Conservation (phyloP, 2,329 filamentous ascomycete species). For the Aureobasidium namibiae region DNA sequence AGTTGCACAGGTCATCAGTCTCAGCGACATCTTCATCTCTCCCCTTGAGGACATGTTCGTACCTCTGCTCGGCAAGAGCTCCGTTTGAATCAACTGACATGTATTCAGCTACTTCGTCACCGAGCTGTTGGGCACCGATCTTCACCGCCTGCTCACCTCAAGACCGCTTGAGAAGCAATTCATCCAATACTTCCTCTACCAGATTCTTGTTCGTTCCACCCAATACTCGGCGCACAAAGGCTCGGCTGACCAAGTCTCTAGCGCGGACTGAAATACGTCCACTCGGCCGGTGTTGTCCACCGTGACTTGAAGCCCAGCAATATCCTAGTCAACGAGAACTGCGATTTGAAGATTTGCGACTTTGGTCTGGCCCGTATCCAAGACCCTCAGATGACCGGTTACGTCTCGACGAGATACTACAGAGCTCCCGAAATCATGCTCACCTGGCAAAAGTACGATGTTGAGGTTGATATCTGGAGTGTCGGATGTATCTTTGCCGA, state of each 20-base stretch:
- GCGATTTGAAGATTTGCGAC: conserved; percentile 98
- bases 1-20: conserved; percentile 68
- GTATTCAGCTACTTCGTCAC: conserved; percentile 86
- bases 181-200: conserved; percentile 99
- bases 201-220: conserved; percentile 71
- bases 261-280: conserved; percentile 97
- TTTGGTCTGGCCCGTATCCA: conserved; percentile 96
- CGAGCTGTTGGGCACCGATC: conserved; percentile 90
- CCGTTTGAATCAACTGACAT: neutral
- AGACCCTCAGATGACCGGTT: conserved; percentile 98
- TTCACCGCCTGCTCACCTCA: conserved; percentile 90
- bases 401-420: conserved; percentile 98
- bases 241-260: conserved; percentile 29
- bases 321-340: conserved; percentile 99
- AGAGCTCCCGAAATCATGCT: conserved; percentile 99
- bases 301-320: conserved; percentile 97
- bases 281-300: conserved; percentile 95
- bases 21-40: conserved; percentile 99
- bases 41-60: conserved; percentile 92
- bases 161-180: conserved; percentile 98
- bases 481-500: conserved; percentile 98
- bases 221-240: neutral
- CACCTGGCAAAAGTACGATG: conserved; percentile 99
- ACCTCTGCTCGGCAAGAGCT: neutral
- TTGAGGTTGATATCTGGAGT: conserved; percentile 99